Percentiles rank a stretch among this genome's conserved stretches.
These are phyloP conservation scores for Cordyceps farinosa DNA, from an alignment of 2,329 filamentous ascomycete species.

Conservation along the genomic window DNA sequence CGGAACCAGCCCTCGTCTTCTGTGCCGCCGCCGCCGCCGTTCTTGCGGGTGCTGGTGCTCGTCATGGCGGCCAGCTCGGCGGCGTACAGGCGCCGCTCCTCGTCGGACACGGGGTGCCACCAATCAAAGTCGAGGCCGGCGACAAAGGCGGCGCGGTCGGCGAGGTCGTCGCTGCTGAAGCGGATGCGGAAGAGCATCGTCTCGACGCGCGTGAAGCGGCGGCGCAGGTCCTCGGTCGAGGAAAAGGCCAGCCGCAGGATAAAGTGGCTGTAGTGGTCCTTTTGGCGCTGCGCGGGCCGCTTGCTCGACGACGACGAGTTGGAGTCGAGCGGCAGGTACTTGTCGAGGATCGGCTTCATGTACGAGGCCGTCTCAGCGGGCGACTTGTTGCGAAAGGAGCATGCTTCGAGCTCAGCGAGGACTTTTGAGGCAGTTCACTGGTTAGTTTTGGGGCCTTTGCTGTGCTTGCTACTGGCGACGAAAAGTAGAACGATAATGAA, in stretches of 20 bases:
- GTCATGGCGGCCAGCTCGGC: constrained; percentile 56
- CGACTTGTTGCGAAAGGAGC: constrained; percentile 87
- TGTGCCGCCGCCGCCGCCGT: constrained; percentile 30
- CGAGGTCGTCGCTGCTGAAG: constrained; percentile 69
- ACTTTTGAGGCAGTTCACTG: constrained; percentile 46
- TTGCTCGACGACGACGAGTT: constrained; percentile 62
- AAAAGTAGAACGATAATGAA: no score
- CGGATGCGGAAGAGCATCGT: constrained; percentile 84
- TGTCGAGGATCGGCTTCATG: constrained; percentile 82
- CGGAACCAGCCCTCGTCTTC: constrained; percentile 94
- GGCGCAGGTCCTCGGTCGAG: constrained; percentile 82
- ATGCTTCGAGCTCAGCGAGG: constrained; percentile 85
- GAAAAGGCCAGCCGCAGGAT: constrained; percentile 92
- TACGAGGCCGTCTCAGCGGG: constrained; percentile 77
- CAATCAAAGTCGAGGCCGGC: constrained; percentile 75
- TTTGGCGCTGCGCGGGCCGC: constrained; percentile 73
- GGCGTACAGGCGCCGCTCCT: constrained; percentile 66
- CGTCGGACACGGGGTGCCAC: constrained; percentile 81
- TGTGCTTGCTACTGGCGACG: background rate
- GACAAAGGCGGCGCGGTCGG: constrained; percentile 74
- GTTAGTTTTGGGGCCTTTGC: background rate
- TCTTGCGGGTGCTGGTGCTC: constrained; percentile 18
- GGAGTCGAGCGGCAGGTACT: constrained; percentile 76
- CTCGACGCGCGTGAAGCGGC: constrained; percentile 82
- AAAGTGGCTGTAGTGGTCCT: constrained; percentile 97